Evolutionary conservation across 116 monocot genomes (phyloP), one percentile per base, ranked within the genome.

Genomic region (Dioscorea cayenensis): DNA sequence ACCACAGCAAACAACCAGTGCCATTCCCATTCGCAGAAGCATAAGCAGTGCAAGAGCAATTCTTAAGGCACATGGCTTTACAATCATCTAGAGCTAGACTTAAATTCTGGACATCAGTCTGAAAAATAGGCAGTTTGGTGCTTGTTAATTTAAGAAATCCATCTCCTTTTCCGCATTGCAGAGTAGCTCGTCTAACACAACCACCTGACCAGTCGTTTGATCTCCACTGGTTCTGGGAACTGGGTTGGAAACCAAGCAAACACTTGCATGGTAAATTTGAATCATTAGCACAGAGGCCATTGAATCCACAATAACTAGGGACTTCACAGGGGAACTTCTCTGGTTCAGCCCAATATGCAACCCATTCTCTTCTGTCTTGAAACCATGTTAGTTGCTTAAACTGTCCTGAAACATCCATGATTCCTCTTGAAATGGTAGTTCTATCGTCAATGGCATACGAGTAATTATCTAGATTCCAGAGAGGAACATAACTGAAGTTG

Each of bases 1-100:
- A 37, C 71, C 71, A 71, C 29, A 71, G 60, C 7, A 71, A 37
- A 49, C 71, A 71, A 17, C 71, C 71, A 38, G 36, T 62, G 6
- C 61, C 61, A 9, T 22, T 60, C 7, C 20, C 58, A 36, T 71
- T 21, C 27, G 5, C 60, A 0, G 36, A n/a, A n/a, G 71, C 70
- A 58, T 29, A 70, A 4, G 52, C 70, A 9, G 70, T 58, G 29
- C 70, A 70, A 18, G 52, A 55, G 61, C 71, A 61, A 71, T 71
- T 71, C 6, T 7, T 61, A 36, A 62, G 11, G 71, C 71, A 71
- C 20, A 36, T 21, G 3, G 36, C 14, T 18, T n/a, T 55, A 36
- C 71, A 71, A 3, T 71, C 11, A 16, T 37, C 32, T 1, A 71
- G 8, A 7, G 8, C 38, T 60, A 71, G 37, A 36, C 9, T 38